Evolutionary conservation across 2,329 filamentous ascomycete species (phyloP).

Genomic region (Fusarium bactridioides): DNA sequence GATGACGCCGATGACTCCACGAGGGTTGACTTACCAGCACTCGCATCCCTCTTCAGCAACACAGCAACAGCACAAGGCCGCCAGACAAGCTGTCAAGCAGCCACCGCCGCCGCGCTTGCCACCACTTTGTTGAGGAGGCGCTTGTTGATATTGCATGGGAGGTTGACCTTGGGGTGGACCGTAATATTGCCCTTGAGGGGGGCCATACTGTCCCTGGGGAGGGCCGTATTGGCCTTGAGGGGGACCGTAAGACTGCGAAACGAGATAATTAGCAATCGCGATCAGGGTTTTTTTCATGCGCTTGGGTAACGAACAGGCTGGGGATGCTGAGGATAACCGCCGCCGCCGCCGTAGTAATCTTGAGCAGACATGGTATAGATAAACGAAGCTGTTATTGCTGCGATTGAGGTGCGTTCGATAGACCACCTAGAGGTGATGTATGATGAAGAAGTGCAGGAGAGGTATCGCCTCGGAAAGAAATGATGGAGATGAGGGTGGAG

Average conservation of each 20-base stretch:
- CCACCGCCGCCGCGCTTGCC: constrained; percentile 48
- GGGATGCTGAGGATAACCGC: constrained; percentile 51
- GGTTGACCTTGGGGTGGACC: constrained; percentile 49
- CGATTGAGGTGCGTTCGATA: not conserved
- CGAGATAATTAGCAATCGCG: constrained; percentile 18
- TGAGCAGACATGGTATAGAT: constrained; percentile 49
- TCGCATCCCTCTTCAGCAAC: constrained; percentile 60
- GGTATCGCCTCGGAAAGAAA: not conserved
- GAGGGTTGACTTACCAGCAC: constrained; percentile 50
- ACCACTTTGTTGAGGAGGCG: constrained; percentile 47
- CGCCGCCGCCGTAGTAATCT: constrained; percentile 50
- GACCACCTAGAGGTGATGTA: not conserved
- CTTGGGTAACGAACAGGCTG: constrained; percentile 47
- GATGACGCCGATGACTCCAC: not conserved
- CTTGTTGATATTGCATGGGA: constrained; percentile 56
- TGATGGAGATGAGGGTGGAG: not conserved
- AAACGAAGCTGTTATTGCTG: not conserved
- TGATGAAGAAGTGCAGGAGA: not conserved
- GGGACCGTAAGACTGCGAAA: constrained; percentile 43
- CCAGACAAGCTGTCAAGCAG: constrained; percentile 58
- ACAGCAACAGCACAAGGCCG: constrained; percentile 60
- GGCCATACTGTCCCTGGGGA: constrained; percentile 41
- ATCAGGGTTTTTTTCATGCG: not conserved
- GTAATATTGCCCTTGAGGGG: constrained; percentile 43
- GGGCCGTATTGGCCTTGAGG: constrained; percentile 41